Evolutionary conservation across 1,284 basidiomycete species (phyloP).

Genomic region (Heterobasidion parviporum): DNA sequence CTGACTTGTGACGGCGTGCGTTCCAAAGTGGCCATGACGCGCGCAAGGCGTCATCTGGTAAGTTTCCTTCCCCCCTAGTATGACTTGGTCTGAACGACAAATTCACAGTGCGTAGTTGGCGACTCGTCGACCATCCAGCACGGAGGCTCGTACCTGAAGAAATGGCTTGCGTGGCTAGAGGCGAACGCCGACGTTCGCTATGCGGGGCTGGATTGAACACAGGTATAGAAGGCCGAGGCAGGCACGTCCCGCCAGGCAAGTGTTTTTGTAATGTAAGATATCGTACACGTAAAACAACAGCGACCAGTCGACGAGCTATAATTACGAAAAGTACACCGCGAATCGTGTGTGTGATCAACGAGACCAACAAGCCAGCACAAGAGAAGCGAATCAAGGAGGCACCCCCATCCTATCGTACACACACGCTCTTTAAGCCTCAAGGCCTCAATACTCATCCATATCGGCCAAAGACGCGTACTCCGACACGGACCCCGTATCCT

Average conservation of each 20-base stretch:
- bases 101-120: conserved; percentile 73
- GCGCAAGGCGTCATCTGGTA: conserved; percentile 85
- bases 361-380: too few species aligned
- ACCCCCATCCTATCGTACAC: too few species aligned
- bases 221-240: too few species aligned
- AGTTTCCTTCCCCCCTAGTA: conserved; percentile 13
- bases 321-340: too few species aligned
- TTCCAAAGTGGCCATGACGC: conserved; percentile 81
- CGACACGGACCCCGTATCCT: conserved; percentile 61
- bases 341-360: too few species aligned
- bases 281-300: too few species aligned
- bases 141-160: conserved; percentile 76
- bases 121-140: conserved; percentile 85
- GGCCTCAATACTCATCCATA: conserved; percentile 48
- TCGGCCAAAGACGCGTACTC: conserved; percentile 68
- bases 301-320: too few species aligned
- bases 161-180: conserved; percentile 89
- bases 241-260: background rate
- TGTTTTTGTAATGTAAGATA: too few species aligned
- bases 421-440: too few species aligned
- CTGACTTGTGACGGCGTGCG: background rate
- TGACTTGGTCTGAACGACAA: background rate
- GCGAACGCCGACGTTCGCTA: conserved; percentile 83
- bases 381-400: too few species aligned
- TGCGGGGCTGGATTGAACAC: conserved; percentile 50